These are phyloP conservation scores for Cnidoscolus chayamansa DNA, from an alignment of 441 rosid genomes.

Conservation along the genomic window DNA sequence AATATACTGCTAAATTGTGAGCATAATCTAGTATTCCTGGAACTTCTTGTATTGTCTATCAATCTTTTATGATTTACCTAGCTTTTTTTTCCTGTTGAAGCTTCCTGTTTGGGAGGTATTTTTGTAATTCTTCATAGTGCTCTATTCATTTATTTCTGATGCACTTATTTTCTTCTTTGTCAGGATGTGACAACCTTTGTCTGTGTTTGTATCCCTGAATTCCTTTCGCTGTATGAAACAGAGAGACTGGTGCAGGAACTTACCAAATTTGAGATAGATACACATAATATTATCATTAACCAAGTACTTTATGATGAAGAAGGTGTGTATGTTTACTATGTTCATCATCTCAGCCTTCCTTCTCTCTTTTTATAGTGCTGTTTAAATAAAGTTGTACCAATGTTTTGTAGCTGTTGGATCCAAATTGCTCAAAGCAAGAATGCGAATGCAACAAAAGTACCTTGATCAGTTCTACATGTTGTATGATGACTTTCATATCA, in stretches of 20 bases:
- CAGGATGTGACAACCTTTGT: conserved; percentile 96
- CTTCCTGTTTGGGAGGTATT: neutral
- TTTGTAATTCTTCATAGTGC: neutral
- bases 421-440: conserved; percentile 87
- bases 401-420: conserved; percentile 61
- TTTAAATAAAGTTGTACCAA: neutral
- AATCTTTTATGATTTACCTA: neutral
- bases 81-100: conserved; percentile 1
- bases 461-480: conserved; percentile 97
- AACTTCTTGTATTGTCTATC: neutral
- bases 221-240: conserved; percentile 94
- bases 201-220: conserved; percentile 98
- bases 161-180: conserved; percentile 14
- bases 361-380: conserved; percentile 3
- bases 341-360: neutral
- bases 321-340: conserved; percentile 51
- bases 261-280: conserved; percentile 94
- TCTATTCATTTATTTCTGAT: neutral
- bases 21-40: neutral
- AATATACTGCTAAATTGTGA: neutral
- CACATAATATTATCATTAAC: conserved; percentile 93
- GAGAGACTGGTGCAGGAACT: conserved; percentile 99
- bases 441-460: conserved; percentile 97
- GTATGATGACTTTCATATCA: conserved; percentile 94
- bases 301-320: conserved; percentile 89